Evolutionary conservation across 495 filamentous ascomycete species (phyloP).

Genomic region (Penicillium nucicola): DNA sequence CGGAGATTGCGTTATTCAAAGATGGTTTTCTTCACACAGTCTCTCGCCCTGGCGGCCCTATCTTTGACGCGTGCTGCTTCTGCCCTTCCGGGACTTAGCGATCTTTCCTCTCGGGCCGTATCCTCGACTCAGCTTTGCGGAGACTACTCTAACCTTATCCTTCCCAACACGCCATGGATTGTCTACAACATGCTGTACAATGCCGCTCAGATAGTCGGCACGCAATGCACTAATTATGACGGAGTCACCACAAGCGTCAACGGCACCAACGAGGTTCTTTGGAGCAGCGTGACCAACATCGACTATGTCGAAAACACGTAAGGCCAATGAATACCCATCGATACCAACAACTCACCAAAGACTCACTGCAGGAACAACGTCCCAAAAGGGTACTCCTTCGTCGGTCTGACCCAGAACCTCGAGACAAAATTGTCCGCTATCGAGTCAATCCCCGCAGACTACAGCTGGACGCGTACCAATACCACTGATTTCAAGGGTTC

Average conservation of each 20-base stretch:
- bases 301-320: conserved; percentile 24
- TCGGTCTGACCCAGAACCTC: conserved; percentile 35
- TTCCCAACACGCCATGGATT: conserved; percentile 32
- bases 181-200: conserved; percentile 42
- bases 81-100: too few species aligned
- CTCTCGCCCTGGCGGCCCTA: too few species aligned
- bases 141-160: conserved; percentile 23
- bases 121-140: conserved; percentile 21
- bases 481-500: conserved; percentile 33
- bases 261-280: conserved; percentile 25
- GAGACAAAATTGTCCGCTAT: conserved; percentile 31
- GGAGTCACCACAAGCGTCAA: conserved; percentile 11
- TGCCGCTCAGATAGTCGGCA: conserved; percentile 16
- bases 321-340: background rate
- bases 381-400: conserved; percentile 38
- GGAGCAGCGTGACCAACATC: conserved; percentile 25
- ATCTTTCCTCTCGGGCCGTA: too few species aligned
- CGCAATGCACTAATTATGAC: conserved; percentile 35
- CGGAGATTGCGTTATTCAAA: too few species aligned
- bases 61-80: too few species aligned
- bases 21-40: too few species aligned
- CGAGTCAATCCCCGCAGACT: conserved; percentile 30
- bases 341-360: background rate
- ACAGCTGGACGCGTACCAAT: conserved; percentile 32
- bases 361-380: conserved; percentile 22